Base-by-base conservation (phyloP, 352 stramenopile genomes). In the Phytophthora nicotianae region DNA sequence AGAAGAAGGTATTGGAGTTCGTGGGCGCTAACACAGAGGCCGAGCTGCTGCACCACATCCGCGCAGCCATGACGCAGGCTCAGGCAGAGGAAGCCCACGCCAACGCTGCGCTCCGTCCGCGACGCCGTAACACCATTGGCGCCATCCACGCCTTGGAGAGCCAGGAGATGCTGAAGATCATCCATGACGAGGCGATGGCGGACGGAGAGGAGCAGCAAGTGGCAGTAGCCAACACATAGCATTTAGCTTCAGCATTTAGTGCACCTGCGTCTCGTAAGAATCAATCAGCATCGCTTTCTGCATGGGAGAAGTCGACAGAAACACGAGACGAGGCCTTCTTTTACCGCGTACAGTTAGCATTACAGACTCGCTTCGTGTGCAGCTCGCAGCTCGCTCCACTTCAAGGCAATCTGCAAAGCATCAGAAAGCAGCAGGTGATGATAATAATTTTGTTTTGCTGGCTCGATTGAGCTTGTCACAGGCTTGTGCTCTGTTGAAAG, bases 121-220 rank as follows among this genome's bases (percentile, higher is more conserved):
- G 51, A 0, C 63, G 74, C 2, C 74, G 74, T 32, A 73, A 77
- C 45, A 90, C 81, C 1, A 61, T 81, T 20, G 76, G 72, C 27
- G 81, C 81, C 17, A 70, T 80, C 43, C 81, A 90, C 49, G 72
- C 76, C 47, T 47, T 87, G 16, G 81, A 90, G 59, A 88, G 83
- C 61, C 55, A 79, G 23, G 78, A 87, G 68, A 79, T 90, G 54
- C 63, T 75, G n/a, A 70, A 73, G 20, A 68, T 68, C 38, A 64
- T 76, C 13, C 58, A 37, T 7, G 21, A 8, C 42, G 59, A 65
- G 43, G 57, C 46, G 2, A 26, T 40, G 5, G 33, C 42, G 20
- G 50, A 40, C 19, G 48, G 19, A 27, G 51, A 72, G 47, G 27
- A 72, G 45, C 38, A 59, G 58, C 27, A 57, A 26, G 17, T 38